phyloP scores from a whole-genome alignment of 257 asterid species.

The Solanum pennellii region DNA sequence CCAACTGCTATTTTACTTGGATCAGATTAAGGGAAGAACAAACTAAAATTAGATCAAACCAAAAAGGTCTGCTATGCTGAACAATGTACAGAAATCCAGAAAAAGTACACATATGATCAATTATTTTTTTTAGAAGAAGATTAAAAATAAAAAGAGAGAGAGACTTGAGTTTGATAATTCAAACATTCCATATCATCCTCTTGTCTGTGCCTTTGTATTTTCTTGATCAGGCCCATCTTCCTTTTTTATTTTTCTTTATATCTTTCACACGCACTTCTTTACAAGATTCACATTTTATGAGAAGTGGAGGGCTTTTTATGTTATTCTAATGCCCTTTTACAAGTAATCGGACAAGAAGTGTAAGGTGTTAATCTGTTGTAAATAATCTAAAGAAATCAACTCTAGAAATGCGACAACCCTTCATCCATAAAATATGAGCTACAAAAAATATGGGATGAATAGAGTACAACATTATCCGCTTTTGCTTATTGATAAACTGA shows the following conservation, averaged over 20 bases:
- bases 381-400: not conserved
- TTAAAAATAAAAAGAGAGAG: not conserved
- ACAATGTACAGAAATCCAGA: not conserved
- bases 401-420: not conserved
- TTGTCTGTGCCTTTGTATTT: not conserved
- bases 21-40: not conserved
- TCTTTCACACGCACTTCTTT: not conserved
- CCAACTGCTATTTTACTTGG: not conserved
- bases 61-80: not conserved
- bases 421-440: not conserved
- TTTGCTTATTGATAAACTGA: not conserved
- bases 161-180: not conserved
- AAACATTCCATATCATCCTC: not conserved
- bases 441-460: not conserved
- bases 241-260: not conserved
- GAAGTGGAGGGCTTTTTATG: not conserved
- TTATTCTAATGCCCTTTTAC: not conserved
- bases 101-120: not conserved
- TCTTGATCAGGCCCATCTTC: not conserved
- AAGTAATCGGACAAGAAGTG: not conserved
- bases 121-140: not conserved
- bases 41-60: not conserved
- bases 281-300: not conserved
- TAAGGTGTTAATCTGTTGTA: not conserved
- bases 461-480: not conserved